Percentiles rank a stretch among this genome's conserved stretches.
phyloP scores from a whole-genome alignment of 2,329 filamentous ascomycete genomes.

The Penicillium digitatum region DNA sequence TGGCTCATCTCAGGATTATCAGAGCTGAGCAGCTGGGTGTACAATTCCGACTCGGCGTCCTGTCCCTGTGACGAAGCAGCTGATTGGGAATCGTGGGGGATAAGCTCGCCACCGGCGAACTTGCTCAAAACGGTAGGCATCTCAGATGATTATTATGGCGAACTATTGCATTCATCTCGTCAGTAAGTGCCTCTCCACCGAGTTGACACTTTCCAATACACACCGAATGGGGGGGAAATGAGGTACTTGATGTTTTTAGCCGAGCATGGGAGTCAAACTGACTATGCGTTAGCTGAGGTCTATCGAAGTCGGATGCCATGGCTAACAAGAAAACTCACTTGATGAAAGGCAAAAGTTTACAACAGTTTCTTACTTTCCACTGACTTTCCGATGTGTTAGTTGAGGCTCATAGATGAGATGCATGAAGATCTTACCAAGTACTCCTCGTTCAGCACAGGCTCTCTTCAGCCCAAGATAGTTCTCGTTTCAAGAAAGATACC shows the following conservation, averaged over 20 bases:
- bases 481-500: background rate
- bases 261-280: background rate
- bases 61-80: background rate
- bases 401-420: background rate
- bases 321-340: background rate
- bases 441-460: background rate
- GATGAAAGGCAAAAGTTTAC: background rate
- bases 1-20: background rate
- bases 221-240: background rate
- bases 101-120: background rate
- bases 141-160: background rate
- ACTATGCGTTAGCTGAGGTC: background rate
- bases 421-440: background rate
- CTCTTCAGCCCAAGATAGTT: background rate
- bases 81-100: background rate
- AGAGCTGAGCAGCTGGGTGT: background rate
- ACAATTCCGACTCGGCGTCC: background rate
- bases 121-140: constrained; percentile 2
- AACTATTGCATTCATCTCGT: background rate
- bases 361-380: background rate
- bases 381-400: background rate
- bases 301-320: background rate
- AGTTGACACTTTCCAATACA: background rate
- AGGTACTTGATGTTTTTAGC: background rate
- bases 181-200: background rate